Evolutionary conservation across 176 grass and related monocot genomes (phyloP).

Genomic region (Bromus sterilis): DNA sequence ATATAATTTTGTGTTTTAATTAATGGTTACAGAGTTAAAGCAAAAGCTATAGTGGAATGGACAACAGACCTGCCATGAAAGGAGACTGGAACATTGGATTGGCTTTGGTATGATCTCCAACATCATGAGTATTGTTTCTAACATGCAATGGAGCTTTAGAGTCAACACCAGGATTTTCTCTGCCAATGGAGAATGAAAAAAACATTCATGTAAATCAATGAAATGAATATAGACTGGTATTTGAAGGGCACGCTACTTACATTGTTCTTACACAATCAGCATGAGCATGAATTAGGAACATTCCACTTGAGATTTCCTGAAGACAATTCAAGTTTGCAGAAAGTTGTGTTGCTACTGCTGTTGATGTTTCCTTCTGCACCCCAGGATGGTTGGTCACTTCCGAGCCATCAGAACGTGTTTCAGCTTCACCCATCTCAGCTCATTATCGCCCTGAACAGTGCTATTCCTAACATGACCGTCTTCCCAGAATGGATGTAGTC

Average conservation of each 20-base stretch:
- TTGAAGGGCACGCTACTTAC: constrained; percentile 22
- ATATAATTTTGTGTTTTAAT: background rate
- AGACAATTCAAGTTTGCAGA: constrained; percentile 21
- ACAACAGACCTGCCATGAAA: constrained; percentile 38
- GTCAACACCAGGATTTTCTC: constrained; percentile 3
- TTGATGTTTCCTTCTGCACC: constrained; percentile 11
- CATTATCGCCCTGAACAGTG: constrained; percentile 15
- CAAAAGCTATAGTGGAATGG: background rate
- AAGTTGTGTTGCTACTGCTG: constrained; percentile 25
- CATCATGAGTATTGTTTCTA: constrained; percentile 13
- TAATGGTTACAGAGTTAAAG: background rate
- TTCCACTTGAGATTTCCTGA: constrained; percentile 16
- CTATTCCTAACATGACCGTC: constrained; percentile 19
- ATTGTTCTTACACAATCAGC: constrained; percentile 17
- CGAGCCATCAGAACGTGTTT: constrained; percentile 19
- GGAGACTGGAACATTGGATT: constrained; percentile 21
- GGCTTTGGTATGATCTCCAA: constrained; percentile 15
- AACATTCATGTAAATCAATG: constrained; percentile 7
- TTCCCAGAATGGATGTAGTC: constrained; percentile 16
- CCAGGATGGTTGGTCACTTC: constrained; percentile 31
- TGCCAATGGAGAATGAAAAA: constrained; percentile 13
- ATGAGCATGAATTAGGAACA: constrained; percentile 17
- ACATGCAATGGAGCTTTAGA: background rate
- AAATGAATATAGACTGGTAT: background rate
- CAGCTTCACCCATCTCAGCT: constrained; percentile 27